Conservation (phyloP, 306 rosid species). For the Trifolium subterraneum region DNA sequence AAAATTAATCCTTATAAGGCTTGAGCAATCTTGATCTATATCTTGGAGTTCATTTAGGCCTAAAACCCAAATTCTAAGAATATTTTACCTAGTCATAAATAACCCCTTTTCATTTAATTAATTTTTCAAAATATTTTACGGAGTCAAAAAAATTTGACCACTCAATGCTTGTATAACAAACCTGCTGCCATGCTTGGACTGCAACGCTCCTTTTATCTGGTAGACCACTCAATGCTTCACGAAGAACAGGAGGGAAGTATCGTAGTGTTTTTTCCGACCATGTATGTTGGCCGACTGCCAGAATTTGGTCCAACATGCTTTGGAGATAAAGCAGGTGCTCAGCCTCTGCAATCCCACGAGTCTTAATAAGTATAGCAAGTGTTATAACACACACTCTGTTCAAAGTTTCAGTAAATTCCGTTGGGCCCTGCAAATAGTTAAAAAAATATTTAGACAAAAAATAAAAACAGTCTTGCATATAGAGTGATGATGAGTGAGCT, state of each 20-base stretch:
- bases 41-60: not conserved
- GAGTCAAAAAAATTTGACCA: constrained; percentile 5
- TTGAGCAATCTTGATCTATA: not conserved
- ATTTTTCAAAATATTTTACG: constrained; percentile 2
- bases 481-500: constrained; percentile 25
- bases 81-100: not conserved
- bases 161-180: constrained; percentile 49
- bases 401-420: constrained; percentile 92
- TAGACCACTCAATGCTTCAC: constrained; percentile 74
- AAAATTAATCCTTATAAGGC: not conserved
- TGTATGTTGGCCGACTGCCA: constrained; percentile 82
- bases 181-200: constrained; percentile 98
- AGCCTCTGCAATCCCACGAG: constrained; percentile 98
- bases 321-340: constrained; percentile 89
- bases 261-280: constrained; percentile 95
- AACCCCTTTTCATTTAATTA: not conserved
- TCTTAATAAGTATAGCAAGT: constrained; percentile 91
- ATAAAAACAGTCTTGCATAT: constrained; percentile 30
- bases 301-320: constrained; percentile 86
- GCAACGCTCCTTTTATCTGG: constrained; percentile 77
- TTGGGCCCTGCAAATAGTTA: constrained; percentile 77
- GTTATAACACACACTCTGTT: constrained; percentile 83
- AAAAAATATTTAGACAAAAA: constrained; percentile 30
- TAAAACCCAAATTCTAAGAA: constrained; percentile 4
- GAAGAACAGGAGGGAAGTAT: constrained; percentile 84